Base-by-base conservation (phyloP, 192 early-diverging fungal species). In the Umbelopsis vinacea region DNA sequence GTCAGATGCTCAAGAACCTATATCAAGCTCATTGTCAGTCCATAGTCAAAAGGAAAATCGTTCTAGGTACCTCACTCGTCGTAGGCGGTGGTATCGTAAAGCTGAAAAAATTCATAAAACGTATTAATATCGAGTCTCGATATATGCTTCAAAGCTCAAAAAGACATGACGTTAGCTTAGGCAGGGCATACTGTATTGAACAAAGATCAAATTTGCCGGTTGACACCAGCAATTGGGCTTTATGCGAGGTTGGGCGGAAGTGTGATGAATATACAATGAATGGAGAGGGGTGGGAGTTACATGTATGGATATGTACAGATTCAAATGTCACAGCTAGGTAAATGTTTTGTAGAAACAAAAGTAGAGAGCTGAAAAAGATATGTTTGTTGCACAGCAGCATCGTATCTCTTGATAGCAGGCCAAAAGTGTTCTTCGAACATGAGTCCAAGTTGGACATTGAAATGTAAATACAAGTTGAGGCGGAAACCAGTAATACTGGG, bases 241-340 rank as follows among this genome's bases (percentile, higher is more conserved):
- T 35, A 37, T 63, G 57, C 11, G 33, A 19, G 40, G 6, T 43
- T 43, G 2, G 57, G 33, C 57, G 57, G 17, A 5, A 19, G 26
- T 63, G 55, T 63, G 57, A 37, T 63, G 57, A 63, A 63, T 63
- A n/a, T 63, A 63, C 57, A 63, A 63, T 63, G 57, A 63, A 63
- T 63, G 57, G 57, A 63, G 57, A n/a, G 57, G 57, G 57, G 17
- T 17, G 7, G 26, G 33, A 29, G 26, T 63, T 63, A 50, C 48
- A 50, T 50, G 48, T 63, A 63, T 33, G 37, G 17, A 29, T 63
- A 63, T 63, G 33, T 63, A 63, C 33, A 63, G 57, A 5, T 63
- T 63, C 57, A 37, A 43, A 43, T 43, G 15, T 37, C 33, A 26
- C 23, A 63, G 57, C 33, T 35, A 37, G 57, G 26, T 23, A 3